Evolutionary conservation across 169 alveolate genomes (phyloP), one percentile per base, ranked within the genome.

Genomic region (Cystoisospora suis): DNA sequence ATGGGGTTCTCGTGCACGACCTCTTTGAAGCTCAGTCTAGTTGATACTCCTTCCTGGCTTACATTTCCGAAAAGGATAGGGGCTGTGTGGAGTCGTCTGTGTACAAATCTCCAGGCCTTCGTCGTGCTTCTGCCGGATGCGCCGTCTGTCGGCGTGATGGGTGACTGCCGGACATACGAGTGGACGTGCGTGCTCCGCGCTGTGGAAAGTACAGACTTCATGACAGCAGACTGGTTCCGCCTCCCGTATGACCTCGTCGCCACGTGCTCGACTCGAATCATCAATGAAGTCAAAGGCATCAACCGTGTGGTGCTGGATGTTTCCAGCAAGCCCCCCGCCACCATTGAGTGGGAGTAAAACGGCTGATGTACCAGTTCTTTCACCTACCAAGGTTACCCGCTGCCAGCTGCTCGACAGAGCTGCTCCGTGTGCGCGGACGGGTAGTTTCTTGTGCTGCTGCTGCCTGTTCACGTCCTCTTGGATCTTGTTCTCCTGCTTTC

Each of bases 141-240:
- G 80, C 86, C 79, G 20, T 88, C 95, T 3, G 96, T 94, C 34
- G 96, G 96, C 27, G 96, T 94, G 86, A 93, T 93, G 95, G 96
- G 96, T 0, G 96, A 94, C 90, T 89, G 88, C 56, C 90, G 96
- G 61, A 88, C 89, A 0, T 91, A 89, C 81, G 94, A 88, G 81
- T 56, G 69, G 90, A 47, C 87, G 12, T 81, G 77, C 36, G 93
- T 44, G 27, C 88, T 81, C 29, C 91, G 94, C 0, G 94, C 94
- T 4, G 94, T 91, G 29, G 72, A 79, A 29, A 75, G 90, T 17
- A n/a, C 92, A 5, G 94, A 92, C 59, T 92, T 72, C 91, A 92
- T 92, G 94, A 92, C 93, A 0, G 94, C 93, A 0, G 94, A 92
- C 44, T 94, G 96, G 96, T 88, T 81, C 46, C 89, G 80, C 70